phyloP scores from a whole-genome alignment of 257 asterid species.

The Petrea volubilis region DNA sequence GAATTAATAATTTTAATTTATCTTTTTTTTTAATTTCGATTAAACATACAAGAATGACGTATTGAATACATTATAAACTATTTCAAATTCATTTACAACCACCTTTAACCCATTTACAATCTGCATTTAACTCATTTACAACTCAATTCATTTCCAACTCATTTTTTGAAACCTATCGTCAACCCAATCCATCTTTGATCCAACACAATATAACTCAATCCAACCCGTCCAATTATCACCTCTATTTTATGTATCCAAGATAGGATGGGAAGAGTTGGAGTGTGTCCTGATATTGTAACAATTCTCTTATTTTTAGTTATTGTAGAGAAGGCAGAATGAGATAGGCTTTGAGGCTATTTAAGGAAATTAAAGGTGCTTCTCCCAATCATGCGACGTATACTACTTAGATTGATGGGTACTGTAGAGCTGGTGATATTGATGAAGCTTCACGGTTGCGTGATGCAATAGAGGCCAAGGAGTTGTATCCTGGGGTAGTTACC shows the following conservation, averaged over 20 bases:
- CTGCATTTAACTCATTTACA: no score
- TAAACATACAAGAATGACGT: no score
- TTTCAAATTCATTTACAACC: no score
- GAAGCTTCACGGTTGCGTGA: constrained; percentile 60
- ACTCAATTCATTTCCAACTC: no score
- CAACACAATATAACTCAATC: no score
- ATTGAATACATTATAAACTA: no score
- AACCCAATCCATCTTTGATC: no score
- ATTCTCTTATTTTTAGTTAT: constrained; percentile 74
- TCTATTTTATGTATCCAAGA: constrained; percentile 74
- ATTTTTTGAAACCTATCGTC: no score
- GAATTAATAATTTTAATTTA: no score
- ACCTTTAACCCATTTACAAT: no score
- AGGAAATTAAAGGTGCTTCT: constrained; percentile 58
- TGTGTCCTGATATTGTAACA: constrained; percentile 77
- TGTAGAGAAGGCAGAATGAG: constrained; percentile 90
- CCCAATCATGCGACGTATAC: constrained; percentile 81
- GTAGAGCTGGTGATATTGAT: constrained; percentile 60
- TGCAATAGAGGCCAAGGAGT: constrained; percentile 64
- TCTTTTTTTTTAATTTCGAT: no score
- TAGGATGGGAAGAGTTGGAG: constrained; percentile 69
- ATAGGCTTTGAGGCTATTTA: constrained; percentile 73
- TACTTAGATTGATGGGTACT: constrained; percentile 83
- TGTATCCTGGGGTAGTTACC: constrained; percentile 37
- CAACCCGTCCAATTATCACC: no score